These are phyloP conservation scores for Vigna reflexopilosa DNA, from an alignment of 306 rosid genomes.

Conservation along the genomic window DNA sequence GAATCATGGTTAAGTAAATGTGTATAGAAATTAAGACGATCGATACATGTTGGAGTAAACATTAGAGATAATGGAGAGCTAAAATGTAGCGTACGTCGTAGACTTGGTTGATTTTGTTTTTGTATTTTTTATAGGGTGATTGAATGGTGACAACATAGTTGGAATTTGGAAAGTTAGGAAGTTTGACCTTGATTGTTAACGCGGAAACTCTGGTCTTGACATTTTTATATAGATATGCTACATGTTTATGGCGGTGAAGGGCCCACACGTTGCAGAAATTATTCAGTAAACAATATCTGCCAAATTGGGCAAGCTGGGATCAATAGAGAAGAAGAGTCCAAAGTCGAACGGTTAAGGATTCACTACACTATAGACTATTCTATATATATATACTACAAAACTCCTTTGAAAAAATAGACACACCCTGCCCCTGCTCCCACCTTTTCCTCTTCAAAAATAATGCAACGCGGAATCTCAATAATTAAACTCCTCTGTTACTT, in stretches of 20 bases:
- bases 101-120: neutral
- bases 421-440: slow-evolving; percentile 1
- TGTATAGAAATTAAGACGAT: neutral
- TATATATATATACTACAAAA: too few species aligned
- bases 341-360: slow-evolving; percentile 16
- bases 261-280: slow-evolving; percentile 26
- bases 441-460: neutral
- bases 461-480: slow-evolving; percentile 11
- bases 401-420: slow-evolving; percentile 10
- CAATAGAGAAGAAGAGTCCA: slow-evolving; percentile 13
- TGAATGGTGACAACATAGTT: neutral
- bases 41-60: neutral
- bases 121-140: neutral
- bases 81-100: neutral
- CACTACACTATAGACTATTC: neutral
- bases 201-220: slow-evolving; percentile 36
- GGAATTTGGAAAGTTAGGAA: neutral
- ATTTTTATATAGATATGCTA: neutral
- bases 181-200: slow-evolving; percentile 30
- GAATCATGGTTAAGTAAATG: neutral
- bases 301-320: slow-evolving; percentile 48
- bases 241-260: slow-evolving; percentile 26
- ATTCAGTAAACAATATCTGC: slow-evolving; percentile 31
- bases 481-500: neutral
- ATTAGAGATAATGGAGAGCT: neutral